A percentile compares a stretch with the other conserved stretches of the same genome.
Conservation (phyloP, 345 rosid genomes). For the Firmiana major region DNA sequence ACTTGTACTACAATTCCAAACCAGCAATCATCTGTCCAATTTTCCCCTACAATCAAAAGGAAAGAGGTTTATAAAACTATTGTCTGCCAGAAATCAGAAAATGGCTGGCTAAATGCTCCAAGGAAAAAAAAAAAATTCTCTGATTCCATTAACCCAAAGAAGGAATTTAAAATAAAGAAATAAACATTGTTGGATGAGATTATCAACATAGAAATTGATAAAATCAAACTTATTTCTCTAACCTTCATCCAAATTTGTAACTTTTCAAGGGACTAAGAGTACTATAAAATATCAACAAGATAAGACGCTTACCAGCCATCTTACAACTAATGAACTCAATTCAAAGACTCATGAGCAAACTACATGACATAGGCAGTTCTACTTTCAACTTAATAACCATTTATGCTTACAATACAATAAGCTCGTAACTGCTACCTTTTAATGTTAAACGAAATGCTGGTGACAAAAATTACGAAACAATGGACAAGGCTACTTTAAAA, state of each 20-base stretch:
- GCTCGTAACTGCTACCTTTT: background rate
- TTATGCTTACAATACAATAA: background rate
- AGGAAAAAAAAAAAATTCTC: background rate
- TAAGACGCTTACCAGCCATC: background rate
- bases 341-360: background rate
- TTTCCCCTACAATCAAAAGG: constrained; percentile 9
- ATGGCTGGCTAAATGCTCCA: background rate
- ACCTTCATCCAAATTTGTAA: background rate
- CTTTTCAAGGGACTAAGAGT: background rate
- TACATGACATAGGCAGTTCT: background rate
- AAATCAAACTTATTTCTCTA: background rate
- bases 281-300: background rate
- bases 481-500: background rate
- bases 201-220: background rate
- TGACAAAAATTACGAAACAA: background rate
- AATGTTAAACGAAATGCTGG: background rate
- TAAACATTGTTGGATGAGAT: background rate
- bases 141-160: background rate
- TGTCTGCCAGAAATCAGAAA: background rate
- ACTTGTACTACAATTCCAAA: constrained; percentile 13
- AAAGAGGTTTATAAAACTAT: background rate
- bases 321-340: background rate
- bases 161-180: background rate
- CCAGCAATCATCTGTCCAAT: background rate
- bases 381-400: background rate